phyloP scores from a whole-genome alignment of 768 basidiomycete species.

The Lactifluus subvellereus region DNA sequence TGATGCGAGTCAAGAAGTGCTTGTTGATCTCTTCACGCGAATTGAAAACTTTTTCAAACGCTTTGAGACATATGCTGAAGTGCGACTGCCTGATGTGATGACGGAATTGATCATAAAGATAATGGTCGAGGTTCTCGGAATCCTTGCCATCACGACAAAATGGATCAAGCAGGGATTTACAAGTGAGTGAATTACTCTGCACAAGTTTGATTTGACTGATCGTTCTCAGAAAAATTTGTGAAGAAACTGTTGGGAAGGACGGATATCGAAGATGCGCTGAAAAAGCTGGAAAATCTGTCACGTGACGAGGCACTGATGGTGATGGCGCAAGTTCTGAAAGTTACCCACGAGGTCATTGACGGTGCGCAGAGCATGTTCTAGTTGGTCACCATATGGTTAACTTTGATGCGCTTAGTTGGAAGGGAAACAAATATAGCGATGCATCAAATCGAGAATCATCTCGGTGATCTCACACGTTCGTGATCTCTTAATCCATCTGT shows the following conservation, averaged over 20 bases:
- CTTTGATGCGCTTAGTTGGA: neutral
- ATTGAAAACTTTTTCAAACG: slow-evolving; percentile 4
- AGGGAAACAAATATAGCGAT: neutral
- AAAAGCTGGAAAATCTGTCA: no score
- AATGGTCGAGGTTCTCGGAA: slow-evolving; percentile 2
- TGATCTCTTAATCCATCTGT: neutral
- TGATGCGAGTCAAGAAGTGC: neutral
- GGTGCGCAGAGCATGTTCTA: neutral
- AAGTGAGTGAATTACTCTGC: neutral
- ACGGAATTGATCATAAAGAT: neutral
- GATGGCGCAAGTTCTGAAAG: neutral
- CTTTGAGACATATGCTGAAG: neutral
- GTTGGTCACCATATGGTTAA: neutral
- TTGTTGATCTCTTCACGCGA: neutral
- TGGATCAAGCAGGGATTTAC: neutral
- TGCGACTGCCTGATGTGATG: neutral
- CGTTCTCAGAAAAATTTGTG: neutral
- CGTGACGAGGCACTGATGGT: no score
- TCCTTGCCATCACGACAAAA: neutral
- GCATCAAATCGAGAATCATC: neutral
- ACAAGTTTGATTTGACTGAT: neutral
- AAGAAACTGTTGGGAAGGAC: no score
- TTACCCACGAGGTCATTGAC: neutral
- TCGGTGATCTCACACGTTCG: neutral
- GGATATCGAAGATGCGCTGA: no score